Evolutionary conservation across 768 basidiomycete species (phyloP).

Genomic region (Leucosporidium scottii): DNA sequence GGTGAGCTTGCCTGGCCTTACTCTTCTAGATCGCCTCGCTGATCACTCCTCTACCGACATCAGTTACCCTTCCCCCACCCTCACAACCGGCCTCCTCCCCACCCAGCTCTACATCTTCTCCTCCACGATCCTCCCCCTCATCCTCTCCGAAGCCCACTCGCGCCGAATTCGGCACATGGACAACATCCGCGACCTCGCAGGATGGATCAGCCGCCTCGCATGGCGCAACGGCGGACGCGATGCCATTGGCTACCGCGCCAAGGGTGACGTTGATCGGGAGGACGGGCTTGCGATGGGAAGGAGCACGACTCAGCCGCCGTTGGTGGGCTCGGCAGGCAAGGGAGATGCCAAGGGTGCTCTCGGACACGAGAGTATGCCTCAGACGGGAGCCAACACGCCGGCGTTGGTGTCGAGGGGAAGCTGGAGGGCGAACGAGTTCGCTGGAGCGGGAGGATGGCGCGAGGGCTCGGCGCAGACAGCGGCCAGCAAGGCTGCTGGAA

Average conservation of each 20-base stretch:
- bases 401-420: constrained; percentile 2
- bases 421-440: neutral
- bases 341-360: neutral
- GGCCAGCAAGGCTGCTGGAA: constrained; percentile 4
- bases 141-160: constrained; percentile 5
- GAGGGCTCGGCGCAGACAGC: neutral
- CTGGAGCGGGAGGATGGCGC: neutral
- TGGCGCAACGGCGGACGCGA: constrained; percentile 15
- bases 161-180: constrained; percentile 18
- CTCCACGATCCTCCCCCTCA: constrained; percentile 21
- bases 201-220: constrained; percentile 17
- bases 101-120: constrained; percentile 34
- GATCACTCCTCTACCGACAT: too few relatives aligned
- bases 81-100: constrained; percentile 30
- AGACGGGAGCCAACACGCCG: constrained; percentile 24
- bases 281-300: constrained; percentile 25
- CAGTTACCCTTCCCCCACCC: constrained; percentile 23
- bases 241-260: neutral
- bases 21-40: neutral
- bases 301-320: constrained; percentile 13
- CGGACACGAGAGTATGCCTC: neutral
- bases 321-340: neutral
- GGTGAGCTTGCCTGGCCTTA: neutral
- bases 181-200: constrained; percentile 16
- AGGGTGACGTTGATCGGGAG: neutral